Conservation (phyloP, 345 rosid species). For the Salix exigua region DNA sequence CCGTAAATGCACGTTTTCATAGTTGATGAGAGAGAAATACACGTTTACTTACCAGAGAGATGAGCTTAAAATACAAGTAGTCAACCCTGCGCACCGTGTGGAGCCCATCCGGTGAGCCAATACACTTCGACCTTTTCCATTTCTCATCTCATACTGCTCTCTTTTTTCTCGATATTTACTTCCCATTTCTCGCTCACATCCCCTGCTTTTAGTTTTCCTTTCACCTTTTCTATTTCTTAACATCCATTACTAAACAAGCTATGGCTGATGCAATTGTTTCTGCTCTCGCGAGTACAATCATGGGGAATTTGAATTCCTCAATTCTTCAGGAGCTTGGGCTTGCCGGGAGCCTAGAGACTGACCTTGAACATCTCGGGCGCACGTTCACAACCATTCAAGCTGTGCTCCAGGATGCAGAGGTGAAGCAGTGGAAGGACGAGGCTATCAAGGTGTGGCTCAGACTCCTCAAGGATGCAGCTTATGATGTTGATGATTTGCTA, state of each 20-base stretch:
- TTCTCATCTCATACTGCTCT: too few relatives aligned
- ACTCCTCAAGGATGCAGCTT: neutral
- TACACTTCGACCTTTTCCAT: too few relatives aligned
- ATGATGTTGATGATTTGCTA: slow-evolving; percentile 5
- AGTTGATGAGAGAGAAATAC: too few relatives aligned
- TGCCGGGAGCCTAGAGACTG: neutral
- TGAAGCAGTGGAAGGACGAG: neutral
- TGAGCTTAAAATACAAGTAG: too few relatives aligned
- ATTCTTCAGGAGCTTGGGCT: neutral
- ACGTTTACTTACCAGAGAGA: too few relatives aligned
- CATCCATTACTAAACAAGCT: neutral
- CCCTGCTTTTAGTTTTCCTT: too few relatives aligned
- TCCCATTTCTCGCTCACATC: too few relatives aligned
- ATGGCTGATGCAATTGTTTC: slow-evolving; percentile 10
- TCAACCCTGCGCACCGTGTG: too few relatives aligned
- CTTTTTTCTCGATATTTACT: too few relatives aligned
- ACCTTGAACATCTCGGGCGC: neutral
- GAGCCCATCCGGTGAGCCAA: too few relatives aligned
- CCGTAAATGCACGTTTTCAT: too few relatives aligned
- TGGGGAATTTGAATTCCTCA: neutral
- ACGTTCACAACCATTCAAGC: neutral
- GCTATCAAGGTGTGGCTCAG: neutral
- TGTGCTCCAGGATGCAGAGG: slow-evolving; percentile 13
- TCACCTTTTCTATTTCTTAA: too few relatives aligned
- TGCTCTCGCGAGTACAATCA: neutral